Conservation (phyloP, 2,329 filamentous ascomycete species). For the Trichoderma harzianum region DNA sequence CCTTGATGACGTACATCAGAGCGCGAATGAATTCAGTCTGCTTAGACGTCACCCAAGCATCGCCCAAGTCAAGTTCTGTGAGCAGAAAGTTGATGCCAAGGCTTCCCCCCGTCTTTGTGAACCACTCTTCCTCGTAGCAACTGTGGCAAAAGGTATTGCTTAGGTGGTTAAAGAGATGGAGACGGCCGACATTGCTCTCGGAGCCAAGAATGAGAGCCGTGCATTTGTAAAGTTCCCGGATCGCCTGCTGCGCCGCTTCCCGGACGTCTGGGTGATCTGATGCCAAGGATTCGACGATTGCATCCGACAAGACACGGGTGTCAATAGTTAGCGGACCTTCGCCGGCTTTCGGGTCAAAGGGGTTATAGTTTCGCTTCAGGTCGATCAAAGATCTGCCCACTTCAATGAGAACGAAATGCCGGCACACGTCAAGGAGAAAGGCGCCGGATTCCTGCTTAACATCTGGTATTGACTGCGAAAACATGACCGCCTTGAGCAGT, state of each 20-base stretch:
- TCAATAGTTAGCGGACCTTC: constrained; percentile 87
- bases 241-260: constrained; percentile 75
- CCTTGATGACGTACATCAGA: constrained; percentile 96
- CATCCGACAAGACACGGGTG: constrained; percentile 81
- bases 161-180: constrained; percentile 82
- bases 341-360: constrained; percentile 80
- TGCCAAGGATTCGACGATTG: constrained; percentile 83
- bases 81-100: constrained; percentile 85
- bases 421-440: constrained; percentile 77
- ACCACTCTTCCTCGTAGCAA: constrained; percentile 98
- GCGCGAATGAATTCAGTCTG: constrained; percentile 86
- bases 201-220: constrained; percentile 76
- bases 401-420: constrained; percentile 88
- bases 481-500: constrained; percentile 83
- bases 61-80: constrained; percentile 79
- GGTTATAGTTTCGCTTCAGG: constrained; percentile 69
- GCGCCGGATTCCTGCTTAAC: constrained; percentile 71
- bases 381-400: constrained; percentile 81
- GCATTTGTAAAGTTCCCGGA: constrained; percentile 74
- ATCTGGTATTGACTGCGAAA: constrained; percentile 76
- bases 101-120: constrained; percentile 90
- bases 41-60: constrained; percentile 75
- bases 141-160: constrained; percentile 85
- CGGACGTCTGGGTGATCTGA: constrained; percentile 79
- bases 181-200: constrained; percentile 64